These are phyloP conservation scores for Trifolium subterraneum DNA, from an alignment of 306 rosid genomes.

Conservation along the genomic window DNA sequence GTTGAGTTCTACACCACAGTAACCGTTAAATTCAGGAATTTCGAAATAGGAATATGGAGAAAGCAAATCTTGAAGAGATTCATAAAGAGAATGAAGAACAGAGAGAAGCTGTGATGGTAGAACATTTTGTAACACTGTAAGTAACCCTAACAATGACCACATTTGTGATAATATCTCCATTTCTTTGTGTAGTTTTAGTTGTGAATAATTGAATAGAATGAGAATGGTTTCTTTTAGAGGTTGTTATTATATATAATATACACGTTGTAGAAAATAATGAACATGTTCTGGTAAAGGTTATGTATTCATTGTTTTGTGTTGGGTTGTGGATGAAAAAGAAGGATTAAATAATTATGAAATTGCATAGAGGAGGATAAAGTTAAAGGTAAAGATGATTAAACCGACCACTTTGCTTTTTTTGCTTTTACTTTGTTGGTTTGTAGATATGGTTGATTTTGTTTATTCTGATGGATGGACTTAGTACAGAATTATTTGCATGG, in stretches of 20 bases:
- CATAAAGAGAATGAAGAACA: conserved; percentile 71
- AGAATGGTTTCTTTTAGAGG: conserved; percentile 7
- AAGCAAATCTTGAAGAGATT: conserved; percentile 73
- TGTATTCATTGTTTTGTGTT: conserved; percentile 30
- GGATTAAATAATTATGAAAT: conserved; percentile 33
- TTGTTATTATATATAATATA: conserved; percentile 41
- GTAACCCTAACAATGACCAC: conserved; percentile 85
- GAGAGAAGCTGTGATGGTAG: conserved; percentile 84
- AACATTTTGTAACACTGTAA: conserved; percentile 83
- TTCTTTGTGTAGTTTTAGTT: neutral
- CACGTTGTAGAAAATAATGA: conserved; percentile 43
- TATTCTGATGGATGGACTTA: conserved; percentile 30
- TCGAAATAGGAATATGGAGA: conserved; percentile 80
- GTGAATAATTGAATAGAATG: conserved; percentile 32
- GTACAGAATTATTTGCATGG: neutral
- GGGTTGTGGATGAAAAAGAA: conserved; percentile 40
- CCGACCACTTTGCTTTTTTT: conserved; percentile 47
- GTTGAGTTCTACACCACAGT: conserved; percentile 82
- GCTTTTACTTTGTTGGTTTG: conserved; percentile 52
- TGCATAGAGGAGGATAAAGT: conserved; percentile 50
- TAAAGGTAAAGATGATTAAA: conserved; percentile 65
- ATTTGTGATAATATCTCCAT: conserved; percentile 88
- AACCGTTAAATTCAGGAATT: conserved; percentile 88
- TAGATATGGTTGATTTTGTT: conserved; percentile 42
- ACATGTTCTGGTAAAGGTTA: conserved; percentile 43